Conservation (phyloP, 2,329 filamentous ascomycete species). For the Xylariaceae sp. region DNA sequence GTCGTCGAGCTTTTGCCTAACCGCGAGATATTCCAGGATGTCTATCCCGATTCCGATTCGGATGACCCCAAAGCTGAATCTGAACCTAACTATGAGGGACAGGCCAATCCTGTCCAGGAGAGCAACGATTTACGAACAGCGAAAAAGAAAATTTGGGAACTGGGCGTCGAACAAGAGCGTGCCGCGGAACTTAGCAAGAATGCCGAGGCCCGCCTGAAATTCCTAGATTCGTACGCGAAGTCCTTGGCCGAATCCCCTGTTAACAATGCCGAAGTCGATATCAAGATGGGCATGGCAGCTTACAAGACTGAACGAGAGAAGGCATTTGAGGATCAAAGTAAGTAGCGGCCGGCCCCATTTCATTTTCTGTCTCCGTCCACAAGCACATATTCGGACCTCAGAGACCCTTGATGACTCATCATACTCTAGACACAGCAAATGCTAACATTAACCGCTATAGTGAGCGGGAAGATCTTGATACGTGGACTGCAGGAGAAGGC, state of each 20-base stretch:
- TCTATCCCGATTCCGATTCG: slow-evolving; percentile 52
- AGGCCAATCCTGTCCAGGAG: slow-evolving; percentile 29
- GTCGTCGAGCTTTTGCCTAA: slow-evolving; percentile 61
- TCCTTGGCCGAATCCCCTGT: slow-evolving; percentile 39
- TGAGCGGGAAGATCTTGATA: slow-evolving; percentile 33
- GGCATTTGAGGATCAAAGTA: slow-evolving; percentile 36
- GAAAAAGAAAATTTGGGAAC: slow-evolving; percentile 35
- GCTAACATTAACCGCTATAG: background rate
- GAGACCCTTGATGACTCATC: background rate
- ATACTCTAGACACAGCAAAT: background rate
- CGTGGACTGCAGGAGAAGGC: slow-evolving; percentile 41
- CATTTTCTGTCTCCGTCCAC: background rate
- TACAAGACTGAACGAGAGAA: slow-evolving; percentile 49
- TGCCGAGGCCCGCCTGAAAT: slow-evolving; percentile 42
- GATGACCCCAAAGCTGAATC: slow-evolving; percentile 37
- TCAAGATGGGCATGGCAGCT: slow-evolving; percentile 42
- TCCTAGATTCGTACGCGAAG: slow-evolving; percentile 46
- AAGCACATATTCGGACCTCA: no score
- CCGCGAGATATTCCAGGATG: slow-evolving; percentile 55
- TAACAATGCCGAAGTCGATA: slow-evolving; percentile 33
- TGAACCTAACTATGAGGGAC: slow-evolving; percentile 32
- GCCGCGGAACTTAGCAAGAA: slow-evolving; percentile 38
- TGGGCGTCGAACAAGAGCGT: slow-evolving; percentile 36
- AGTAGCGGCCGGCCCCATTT: background rate
- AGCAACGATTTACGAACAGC: slow-evolving; percentile 36